Base-by-base conservation (phyloP, 805 yeast genomes). In the Candida ipomoeae region DNA sequence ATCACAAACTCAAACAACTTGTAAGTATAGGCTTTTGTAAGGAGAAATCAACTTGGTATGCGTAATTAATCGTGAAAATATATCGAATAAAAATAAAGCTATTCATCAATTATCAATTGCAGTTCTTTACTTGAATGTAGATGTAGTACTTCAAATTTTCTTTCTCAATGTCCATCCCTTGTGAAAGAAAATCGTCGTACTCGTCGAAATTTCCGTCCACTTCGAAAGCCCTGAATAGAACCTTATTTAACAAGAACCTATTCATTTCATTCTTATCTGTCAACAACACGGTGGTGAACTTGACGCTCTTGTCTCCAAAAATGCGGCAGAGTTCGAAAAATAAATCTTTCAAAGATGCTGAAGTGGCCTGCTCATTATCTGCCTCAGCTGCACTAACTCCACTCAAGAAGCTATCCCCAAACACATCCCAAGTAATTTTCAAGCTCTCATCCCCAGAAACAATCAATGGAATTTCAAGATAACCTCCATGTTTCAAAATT, bases 251-350 rank as follows among this genome's bases (percentile, higher is more conserved):
- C 37, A 71, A 54, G 49, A 60, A 71, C 14, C 55, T 52, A 47
- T 64, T 67, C 32, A 69, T 64, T 38, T 71, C 74, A 44, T 57
- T 65, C 5, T 58, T 52, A 18, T 65, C 54, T 40, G 63, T 66
- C 48, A 73, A 53, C 8, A 73, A 52, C 4, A 64, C 60, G 2
- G 68, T 50, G 1, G 67, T 57, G 38, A 60, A 68, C 48, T 62
- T 64, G n/a, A 73, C 71, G 46, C 65, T 62, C 1, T 59, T 62
- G 5, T 60, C 55, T 1, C 77, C 77, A 51, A 73, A 73, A 3
- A 70, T 42, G 8, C 40, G 41, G 26, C 52, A 39, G 21, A 70
- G 55, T 34, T 62, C 68, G 1, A 40, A 33, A 6, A 70, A 51
- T 0, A 69, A 23, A 6, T 44, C 48, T 34, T 15, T 42, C 13